Evolutionary conservation across 2,329 filamentous ascomycete genomes (phyloP), one percentile per base, ranked within the genome.

Genomic region (Ceratocystis huliohia): DNA sequence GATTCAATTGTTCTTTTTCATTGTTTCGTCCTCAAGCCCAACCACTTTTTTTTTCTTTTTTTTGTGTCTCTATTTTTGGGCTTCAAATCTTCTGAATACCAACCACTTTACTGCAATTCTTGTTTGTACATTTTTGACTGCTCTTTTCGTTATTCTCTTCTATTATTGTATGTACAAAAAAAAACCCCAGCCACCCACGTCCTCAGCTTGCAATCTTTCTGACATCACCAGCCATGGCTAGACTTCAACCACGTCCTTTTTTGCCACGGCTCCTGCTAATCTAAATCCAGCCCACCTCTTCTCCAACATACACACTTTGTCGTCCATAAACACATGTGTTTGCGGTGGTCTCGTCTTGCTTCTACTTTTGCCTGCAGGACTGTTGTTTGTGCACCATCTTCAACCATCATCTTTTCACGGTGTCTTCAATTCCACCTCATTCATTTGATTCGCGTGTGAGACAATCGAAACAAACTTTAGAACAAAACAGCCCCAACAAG

Each of bases 161-260:
- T n/a, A 53, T 53, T 17, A 37, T 63, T 61, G 30, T 25, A 10
- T 56, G 22, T 45, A n/a, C 20, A 33, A 33, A 30, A 28, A 28
- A 28, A 30, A 10, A 10, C 8, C 33, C 64, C 48, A 65, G 33
- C 22, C 41, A 65, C 56, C 56, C 45, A 41, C 3, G 15, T n/a
- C 64, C 28, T 45, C 20, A 45, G 30, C 5, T 53, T 65, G 41
- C 59, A 53, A 22, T 28, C 41, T 57, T 64, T 57, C n/a, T 63
- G 41, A 48, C 41, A 63, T 63, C 45, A 59, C 56, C 25, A 59
- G 25, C 56, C 28, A 30, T 37, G 48, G 22, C 48, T 20, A 53
- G 6, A 53, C 20, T 53, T 53, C 22, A 28, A 53, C 56, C 25
- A 59, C 56, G 56, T n/a, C 28, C n/a, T 59, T 37, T 59, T 37